Conservation (phyloP, 352 stramenopile species). For the Phytophthora citricola region DNA sequence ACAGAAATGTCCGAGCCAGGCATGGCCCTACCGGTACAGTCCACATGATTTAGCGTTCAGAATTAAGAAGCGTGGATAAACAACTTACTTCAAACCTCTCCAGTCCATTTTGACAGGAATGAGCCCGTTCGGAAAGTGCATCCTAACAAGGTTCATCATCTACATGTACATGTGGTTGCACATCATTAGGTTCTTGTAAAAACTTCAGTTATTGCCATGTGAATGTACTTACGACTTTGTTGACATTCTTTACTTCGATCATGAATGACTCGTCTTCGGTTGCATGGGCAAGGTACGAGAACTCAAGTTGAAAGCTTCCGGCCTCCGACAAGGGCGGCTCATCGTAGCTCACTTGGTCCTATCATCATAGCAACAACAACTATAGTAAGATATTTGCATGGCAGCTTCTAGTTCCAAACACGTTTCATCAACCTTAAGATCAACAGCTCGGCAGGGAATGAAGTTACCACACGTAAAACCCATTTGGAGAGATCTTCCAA, state of each 20-base stretch:
- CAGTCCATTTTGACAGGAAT: constrained; percentile 54
- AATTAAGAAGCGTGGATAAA: background rate
- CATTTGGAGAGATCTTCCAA: constrained; percentile 43
- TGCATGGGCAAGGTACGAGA: constrained; percentile 51
- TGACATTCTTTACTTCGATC: constrained; percentile 47
- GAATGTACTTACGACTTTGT: constrained; percentile 41
- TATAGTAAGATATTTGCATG: background rate
- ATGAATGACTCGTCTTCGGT: constrained; percentile 48
- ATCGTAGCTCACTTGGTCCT: constrained; percentile 16
- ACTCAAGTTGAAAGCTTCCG: constrained; percentile 73
- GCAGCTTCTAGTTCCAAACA: background rate
- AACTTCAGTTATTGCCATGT: too few species aligned
- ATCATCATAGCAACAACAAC: constrained; percentile 6
- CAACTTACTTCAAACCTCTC: constrained; percentile 29
- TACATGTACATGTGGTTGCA: constrained; percentile 8
- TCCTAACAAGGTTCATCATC: constrained; percentile 38
- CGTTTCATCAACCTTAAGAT: constrained; percentile 42
- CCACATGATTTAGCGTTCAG: background rate
- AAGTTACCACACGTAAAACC: constrained; percentile 45
- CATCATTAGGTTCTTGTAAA: background rate
- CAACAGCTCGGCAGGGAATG: constrained; percentile 45
- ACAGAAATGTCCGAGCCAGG: constrained; percentile 45
- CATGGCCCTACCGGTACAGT: constrained; percentile 1
- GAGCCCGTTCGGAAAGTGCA: constrained; percentile 46
- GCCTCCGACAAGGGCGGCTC: constrained; percentile 54